Base-by-base conservation (phyloP, 805 yeast species). In the Saccharomyces paradoxus region DNA sequence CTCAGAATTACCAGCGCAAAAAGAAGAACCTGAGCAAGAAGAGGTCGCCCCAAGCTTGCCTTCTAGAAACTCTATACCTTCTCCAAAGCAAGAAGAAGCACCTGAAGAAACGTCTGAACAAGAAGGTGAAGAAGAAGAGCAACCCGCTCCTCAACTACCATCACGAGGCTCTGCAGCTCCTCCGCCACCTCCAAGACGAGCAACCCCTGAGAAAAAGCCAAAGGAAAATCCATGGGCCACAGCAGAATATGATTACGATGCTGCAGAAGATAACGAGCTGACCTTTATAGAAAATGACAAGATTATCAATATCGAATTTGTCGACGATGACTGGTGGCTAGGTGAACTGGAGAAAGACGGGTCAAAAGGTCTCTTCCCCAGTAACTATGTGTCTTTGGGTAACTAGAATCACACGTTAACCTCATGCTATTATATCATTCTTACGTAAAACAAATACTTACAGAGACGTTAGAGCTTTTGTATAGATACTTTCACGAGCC, bases 261-360 rank as follows among this genome's bases (percentile, higher is more conserved):
- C 96, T 31, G 85, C 85, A 28, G 99, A 94, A 72, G 96, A 86
- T 59, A 94, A 91, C 66, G 99, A 94, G 73, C 77, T 94, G 56
- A 79, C 82, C 2, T 94, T 94, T 70, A 79, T 75, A 26, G 96
- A 89, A 67, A 95, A 92, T 52, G 98, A 89, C 61, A 64, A 77
- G 56, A 89, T 94, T 58, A 75, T 82, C 21, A 87, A 89, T 56
- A 86, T 94, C 58, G 96, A 90, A 62, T 87, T 88, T 69, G 86
- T 88, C 17, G 96, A 90, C 63, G 96, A 89, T 49, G 96, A 89
- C 68, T 94, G 99, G 99, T 94, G 98, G 98, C 77, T 86, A 53
- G 99, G 99, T 51, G 83, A 81, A 58, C 77, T 84, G 62, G 77
- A 71, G 55, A 55, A 50, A 14, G 73, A 82, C 31, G 97, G 96